These are phyloP conservation scores for Colletotrichum horii DNA, from an alignment of 2,329 filamentous ascomycete species.

Conservation along the genomic window DNA sequence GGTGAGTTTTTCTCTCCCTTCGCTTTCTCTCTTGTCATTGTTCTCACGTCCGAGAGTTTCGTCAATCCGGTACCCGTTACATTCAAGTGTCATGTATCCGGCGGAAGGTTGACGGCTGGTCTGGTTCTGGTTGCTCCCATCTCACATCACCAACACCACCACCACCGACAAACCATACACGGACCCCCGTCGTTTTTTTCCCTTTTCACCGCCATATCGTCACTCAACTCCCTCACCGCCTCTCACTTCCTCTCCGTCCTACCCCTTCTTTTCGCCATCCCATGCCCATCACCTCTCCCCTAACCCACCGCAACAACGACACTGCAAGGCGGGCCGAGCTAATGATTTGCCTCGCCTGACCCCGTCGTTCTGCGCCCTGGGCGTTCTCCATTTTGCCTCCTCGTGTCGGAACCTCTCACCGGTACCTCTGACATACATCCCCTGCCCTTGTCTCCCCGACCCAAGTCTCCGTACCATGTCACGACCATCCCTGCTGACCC, in stretches of 20 bases:
- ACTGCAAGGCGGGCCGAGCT: constrained; percentile 5
- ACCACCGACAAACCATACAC: background rate
- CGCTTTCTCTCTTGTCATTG: background rate
- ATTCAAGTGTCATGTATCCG: background rate
- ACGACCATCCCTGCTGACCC: constrained; percentile 1
- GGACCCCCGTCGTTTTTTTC: background rate
- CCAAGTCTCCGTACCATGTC: constrained; percentile 7
- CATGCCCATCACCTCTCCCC: background rate
- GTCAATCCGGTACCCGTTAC: constrained; percentile 1
- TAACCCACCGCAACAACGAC: background rate
- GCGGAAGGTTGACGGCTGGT: background rate
- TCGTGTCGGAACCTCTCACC: constrained; percentile 11
- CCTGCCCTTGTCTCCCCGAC: constrained; percentile 7
- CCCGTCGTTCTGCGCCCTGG: background rate
- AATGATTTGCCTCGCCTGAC: constrained; percentile 22
- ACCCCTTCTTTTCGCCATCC: background rate
- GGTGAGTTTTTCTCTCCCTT: constrained; percentile 31
- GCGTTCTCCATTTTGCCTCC: background rate
- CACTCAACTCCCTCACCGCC: constrained; percentile 1
- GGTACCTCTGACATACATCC: background rate
- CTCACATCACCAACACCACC: background rate
- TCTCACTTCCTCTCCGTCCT: background rate
- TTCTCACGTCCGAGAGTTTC: background rate
- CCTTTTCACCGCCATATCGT: constrained; percentile 7
- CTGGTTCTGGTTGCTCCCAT: background rate